Percentiles rank a stretch among this genome's conserved stretches.
Evolutionary conservation across 257 asterid species (phyloP).

Genomic region (Euphrasia confusa): DNA sequence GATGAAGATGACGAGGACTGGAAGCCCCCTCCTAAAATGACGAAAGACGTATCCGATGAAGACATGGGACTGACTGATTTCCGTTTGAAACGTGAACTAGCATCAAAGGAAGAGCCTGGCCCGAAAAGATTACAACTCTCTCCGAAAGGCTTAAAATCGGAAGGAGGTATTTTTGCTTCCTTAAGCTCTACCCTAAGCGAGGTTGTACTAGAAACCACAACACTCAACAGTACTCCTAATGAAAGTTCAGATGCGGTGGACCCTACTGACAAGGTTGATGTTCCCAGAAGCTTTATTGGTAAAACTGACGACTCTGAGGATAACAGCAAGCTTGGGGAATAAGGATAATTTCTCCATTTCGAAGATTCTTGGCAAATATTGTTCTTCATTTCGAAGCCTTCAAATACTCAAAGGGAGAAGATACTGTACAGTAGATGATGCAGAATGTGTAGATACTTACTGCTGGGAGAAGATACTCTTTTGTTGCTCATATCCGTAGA

Average conservation of each 20-base stretch:
- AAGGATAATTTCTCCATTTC: slow-evolving; percentile 22
- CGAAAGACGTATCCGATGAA: slow-evolving; percentile 43
- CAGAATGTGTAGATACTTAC: slow-evolving; percentile 10
- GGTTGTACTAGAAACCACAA: slow-evolving; percentile 31
- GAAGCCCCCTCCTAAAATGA: slow-evolving; percentile 76
- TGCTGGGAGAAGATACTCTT: too few species aligned
- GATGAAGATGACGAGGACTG: slow-evolving; percentile 95
- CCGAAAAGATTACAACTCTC: slow-evolving; percentile 57
- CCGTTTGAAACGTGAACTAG: slow-evolving; percentile 64
- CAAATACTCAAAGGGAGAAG: slow-evolving; percentile 34
- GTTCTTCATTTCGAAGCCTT: slow-evolving; percentile 25
- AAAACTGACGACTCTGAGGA: slow-evolving; percentile 36
- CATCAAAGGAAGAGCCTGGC: slow-evolving; percentile 61
- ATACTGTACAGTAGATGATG: slow-evolving; percentile 76
- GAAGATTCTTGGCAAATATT: slow-evolving; percentile 16
- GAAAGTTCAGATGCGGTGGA: slow-evolving; percentile 29
- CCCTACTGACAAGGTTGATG: slow-evolving; percentile 32
- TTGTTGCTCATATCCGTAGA: too few species aligned
- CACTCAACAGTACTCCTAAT: slow-evolving; percentile 15
- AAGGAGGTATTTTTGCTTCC: slow-evolving; percentile 69
- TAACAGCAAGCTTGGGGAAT: slow-evolving; percentile 43
- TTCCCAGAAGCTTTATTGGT: slow-evolving; percentile 37
- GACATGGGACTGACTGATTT: slow-evolving; percentile 50
- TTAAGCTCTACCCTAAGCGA: slow-evolving; percentile 63
- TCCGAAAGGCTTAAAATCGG: slow-evolving; percentile 59